Conservation (phyloP, 257 asterid genomes). For the Solanum megistacrolobum region DNA sequence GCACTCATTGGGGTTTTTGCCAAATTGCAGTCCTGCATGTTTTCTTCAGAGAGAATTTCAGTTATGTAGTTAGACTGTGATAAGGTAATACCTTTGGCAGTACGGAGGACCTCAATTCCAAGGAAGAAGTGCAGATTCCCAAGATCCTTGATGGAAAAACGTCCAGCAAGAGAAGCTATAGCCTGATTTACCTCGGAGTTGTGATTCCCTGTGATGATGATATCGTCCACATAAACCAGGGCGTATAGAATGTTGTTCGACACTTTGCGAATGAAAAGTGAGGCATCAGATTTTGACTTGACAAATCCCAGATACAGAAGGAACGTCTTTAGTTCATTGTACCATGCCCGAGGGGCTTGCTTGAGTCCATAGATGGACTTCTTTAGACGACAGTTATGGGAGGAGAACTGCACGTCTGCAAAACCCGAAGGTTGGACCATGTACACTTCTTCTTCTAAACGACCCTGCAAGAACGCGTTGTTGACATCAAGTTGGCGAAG, state of each 20-base stretch:
- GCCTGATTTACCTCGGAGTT: not conserved
- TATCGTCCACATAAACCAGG: not conserved
- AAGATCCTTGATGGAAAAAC: not conserved
- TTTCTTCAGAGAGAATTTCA: not conserved
- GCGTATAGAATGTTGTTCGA: not conserved
- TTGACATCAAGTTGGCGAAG: too few relatives aligned
- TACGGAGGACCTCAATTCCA: not conserved
- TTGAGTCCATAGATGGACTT: not conserved
- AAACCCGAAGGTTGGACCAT: not conserved
- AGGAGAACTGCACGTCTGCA: not conserved
- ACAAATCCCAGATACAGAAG: not conserved
- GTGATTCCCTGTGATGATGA: not conserved
- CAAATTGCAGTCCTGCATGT: not conserved
- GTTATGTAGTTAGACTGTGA: not conserved
- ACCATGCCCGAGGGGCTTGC: not conserved
- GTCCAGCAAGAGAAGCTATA: not conserved
- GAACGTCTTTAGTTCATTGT: not conserved
- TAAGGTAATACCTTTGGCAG: not conserved
- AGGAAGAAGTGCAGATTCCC: not conserved
- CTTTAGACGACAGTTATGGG: not conserved
- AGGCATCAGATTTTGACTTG: not conserved
- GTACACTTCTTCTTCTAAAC: too few relatives aligned
- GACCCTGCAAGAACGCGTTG: not conserved
- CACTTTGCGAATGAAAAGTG: not conserved
- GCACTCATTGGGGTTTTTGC: not conserved